Evolutionary conservation across 2,329 filamentous ascomycete species (phyloP), one percentile per base, ranked within the genome.

Genomic region (Dothideomycetes sp.): DNA sequence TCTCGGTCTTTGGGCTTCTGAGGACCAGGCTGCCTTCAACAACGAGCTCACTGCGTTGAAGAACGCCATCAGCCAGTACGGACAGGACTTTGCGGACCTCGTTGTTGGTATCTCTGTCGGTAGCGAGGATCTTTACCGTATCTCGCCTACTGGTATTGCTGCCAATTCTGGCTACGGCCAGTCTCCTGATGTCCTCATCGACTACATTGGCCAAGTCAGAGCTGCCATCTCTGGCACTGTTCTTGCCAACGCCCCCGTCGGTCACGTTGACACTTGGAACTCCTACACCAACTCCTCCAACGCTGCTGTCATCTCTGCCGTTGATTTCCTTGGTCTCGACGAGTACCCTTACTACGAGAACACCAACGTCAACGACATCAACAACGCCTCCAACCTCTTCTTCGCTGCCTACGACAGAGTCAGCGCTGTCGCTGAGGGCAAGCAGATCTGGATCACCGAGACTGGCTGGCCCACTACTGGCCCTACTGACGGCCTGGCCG

Each of bases 241-340:
- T 34, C 65, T 83, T 17, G 6, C 29, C 4, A 22, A 34, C 17
- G 71, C 68, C 32, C 68, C 75, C 13, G 68, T 94, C 45, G 86
- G 86, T 38, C 87, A 94, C 63, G 86, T 94, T 57, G 87, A 94
- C 58, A 93, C 87, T 37, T 94, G 85, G 85, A 52, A 48, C 24
- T 76, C 76, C 38, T 88, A 78, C 70, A 76, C 77, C 57, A 86
- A 93, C 61, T 61, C 64, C 37, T 75, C 79, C 55, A 93, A 89
- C 72, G 62, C 64, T 34, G 76, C 71, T 29, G 77, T 93, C 45
- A 77, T 85, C 45, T 68, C 78, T 8, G 76, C 74, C 28, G 65
- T 71, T 47, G 86, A 94, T 68, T 94, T 78, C 72, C 62, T 94
- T 45, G 87, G 87, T 50, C 76, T 89, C 59, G 85, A 94, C 58